These are phyloP conservation scores for Chaetothyriales sp. DNA, from an alignment of 2,329 filamentous ascomycete genomes.

Conservation along the genomic window DNA sequence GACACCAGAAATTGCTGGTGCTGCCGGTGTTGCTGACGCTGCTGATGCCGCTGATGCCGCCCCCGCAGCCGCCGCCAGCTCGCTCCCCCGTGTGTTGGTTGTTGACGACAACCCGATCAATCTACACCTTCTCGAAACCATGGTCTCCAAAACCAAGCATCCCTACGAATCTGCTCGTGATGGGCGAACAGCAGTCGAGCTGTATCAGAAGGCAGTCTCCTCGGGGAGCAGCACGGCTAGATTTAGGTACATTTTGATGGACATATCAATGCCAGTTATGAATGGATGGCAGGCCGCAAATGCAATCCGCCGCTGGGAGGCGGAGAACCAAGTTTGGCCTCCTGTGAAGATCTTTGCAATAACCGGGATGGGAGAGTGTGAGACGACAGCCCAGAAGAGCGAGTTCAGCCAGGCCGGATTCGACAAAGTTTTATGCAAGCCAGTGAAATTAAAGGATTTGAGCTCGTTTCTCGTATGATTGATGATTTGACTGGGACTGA, in stretches of 20 bases:
- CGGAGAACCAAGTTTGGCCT: constrained; percentile 20
- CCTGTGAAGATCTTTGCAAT: constrained; percentile 30
- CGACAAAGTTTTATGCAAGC: constrained; percentile 34
- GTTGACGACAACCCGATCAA: constrained; percentile 35
- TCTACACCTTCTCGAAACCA: constrained; percentile 29
- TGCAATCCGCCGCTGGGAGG: constrained; percentile 30
- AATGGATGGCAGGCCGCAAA: constrained; percentile 34
- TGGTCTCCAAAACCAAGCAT: constrained; percentile 26
- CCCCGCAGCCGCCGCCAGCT: neutral
- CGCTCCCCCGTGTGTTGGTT: constrained; percentile 23
- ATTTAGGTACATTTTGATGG: constrained; percentile 34
- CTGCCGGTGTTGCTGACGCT: too few relatives aligned
- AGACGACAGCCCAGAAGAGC: constrained; percentile 26
- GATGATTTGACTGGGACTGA: too few relatives aligned
- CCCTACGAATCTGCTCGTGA: constrained; percentile 27
- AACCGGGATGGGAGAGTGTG: constrained; percentile 27
- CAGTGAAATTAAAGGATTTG: constrained; percentile 31
- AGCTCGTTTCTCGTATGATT: constrained; percentile 22
- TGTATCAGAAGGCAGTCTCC: constrained; percentile 16
- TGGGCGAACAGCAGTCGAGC: constrained; percentile 29
- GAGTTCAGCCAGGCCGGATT: constrained; percentile 30
- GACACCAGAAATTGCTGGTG: neutral
- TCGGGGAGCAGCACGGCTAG: constrained; percentile 20
- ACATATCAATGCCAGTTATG: constrained; percentile 36
- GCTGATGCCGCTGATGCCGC: too few relatives aligned